phyloP scores from a whole-genome alignment of 2,329 filamentous ascomycete genomes.

The Mycogone perniciosa region DNA sequence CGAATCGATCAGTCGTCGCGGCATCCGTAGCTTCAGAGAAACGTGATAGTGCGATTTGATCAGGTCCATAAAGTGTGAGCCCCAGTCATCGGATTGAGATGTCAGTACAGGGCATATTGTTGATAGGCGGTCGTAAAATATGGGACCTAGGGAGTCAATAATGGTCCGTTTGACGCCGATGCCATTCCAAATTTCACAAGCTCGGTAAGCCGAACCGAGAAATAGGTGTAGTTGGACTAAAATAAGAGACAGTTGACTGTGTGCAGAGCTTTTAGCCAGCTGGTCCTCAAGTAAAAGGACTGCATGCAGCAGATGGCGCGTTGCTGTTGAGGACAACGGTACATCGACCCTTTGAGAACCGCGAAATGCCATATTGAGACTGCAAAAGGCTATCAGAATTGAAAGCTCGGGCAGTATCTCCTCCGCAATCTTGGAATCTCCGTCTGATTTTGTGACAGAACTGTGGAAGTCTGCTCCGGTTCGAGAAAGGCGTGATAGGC shows the following conservation, averaged over 20 bases:
- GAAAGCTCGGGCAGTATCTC: conserved; percentile 28
- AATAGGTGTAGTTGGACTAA: conserved; percentile 46
- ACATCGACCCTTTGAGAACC: neutral
- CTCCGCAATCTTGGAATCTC: conserved; percentile 2
- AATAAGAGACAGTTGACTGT: conserved; percentile 42
- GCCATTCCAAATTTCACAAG: conserved; percentile 42
- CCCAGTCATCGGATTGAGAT: conserved; percentile 25
- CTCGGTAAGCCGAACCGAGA: conserved; percentile 43
- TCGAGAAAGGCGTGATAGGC: conserved; percentile 20
- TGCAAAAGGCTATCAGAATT: conserved; percentile 30
- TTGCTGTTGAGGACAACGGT: conserved; percentile 10
- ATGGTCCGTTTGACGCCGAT: conserved; percentile 52
- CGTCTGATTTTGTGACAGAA: conserved; percentile 5
- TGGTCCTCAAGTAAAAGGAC: conserved; percentile 45
- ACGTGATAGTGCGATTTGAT: conserved; percentile 40
- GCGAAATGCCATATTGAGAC: conserved; percentile 25
- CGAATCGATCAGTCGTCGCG: conserved; percentile 36
- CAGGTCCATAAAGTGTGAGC: conserved; percentile 34
- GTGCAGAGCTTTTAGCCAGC: conserved; percentile 37
- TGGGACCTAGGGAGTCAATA: conserved; percentile 48
- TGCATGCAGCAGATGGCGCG: conserved; percentile 40
- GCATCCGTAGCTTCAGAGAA: conserved; percentile 42
- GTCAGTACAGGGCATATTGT: conserved; percentile 40
- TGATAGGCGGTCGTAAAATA: conserved; percentile 51
- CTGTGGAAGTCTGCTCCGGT: conserved; percentile 18